Conservation (phyloP, 2,329 filamentous ascomycete species). For the Aplosporella prunicola region DNA sequence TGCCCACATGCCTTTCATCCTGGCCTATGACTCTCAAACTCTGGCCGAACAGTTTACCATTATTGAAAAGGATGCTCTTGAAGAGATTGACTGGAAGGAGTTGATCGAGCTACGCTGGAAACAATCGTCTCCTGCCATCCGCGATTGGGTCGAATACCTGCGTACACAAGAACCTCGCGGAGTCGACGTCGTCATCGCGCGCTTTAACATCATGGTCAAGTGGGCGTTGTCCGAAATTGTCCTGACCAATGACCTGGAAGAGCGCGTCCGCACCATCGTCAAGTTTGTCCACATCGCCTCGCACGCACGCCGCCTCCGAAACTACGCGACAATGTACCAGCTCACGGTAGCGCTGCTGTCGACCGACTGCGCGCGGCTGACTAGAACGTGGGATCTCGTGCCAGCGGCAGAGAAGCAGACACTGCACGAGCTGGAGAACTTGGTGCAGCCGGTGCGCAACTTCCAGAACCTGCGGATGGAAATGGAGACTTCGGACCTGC, state of each 20-base stretch:
- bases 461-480: slow-evolving; percentile 68
- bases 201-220: slow-evolving; percentile 83
- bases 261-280: slow-evolving; percentile 66
- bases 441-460: slow-evolving; percentile 69
- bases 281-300: slow-evolving; percentile 75
- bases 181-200: slow-evolving; percentile 74
- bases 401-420: slow-evolving; percentile 55
- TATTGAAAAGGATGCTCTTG: slow-evolving; percentile 76
- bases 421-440: slow-evolving; percentile 57
- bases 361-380: slow-evolving; percentile 59
- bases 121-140: slow-evolving; percentile 54
- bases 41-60: slow-evolving; percentile 77
- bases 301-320: slow-evolving; percentile 65
- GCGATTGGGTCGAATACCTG: slow-evolving; percentile 76
- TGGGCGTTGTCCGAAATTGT: slow-evolving; percentile 76
- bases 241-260: slow-evolving; percentile 60
- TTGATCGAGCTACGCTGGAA: slow-evolving; percentile 78
- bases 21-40: slow-evolving; percentile 70
- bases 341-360: slow-evolving; percentile 68
- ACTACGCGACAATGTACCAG: slow-evolving; percentile 77
- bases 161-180: slow-evolving; percentile 62
- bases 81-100: slow-evolving; percentile 83
- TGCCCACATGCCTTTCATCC: slow-evolving; percentile 65
- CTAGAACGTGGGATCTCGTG: slow-evolving; percentile 62
- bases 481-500: slow-evolving; percentile 61